Evolutionary conservation across 192 early-diverging fungal species (phyloP), one percentile per base, ranked within the genome.

Genomic region (Backusella luteola): DNA sequence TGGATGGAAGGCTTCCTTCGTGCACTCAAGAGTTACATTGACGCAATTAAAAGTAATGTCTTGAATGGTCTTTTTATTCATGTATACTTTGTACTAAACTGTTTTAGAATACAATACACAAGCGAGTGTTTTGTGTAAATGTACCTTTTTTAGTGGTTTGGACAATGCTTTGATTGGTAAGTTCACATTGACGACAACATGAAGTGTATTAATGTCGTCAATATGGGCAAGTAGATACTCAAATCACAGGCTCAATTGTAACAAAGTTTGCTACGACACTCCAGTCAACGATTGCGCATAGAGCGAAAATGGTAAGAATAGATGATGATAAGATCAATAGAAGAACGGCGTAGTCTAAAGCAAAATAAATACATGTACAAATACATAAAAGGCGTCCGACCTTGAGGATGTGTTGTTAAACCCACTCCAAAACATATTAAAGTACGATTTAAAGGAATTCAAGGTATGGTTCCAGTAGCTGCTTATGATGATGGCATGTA

Each of bases 381-480:
- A 39, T 39, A 39, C 38, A 39, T 12, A 44, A 44, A 5, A 89
- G 81, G 85, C 84, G 21, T 85, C 84, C 29, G 90, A 92, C 34
- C 76, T 94, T 6, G 83, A 85, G 34, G 91, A 93, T 39, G 76
- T 85, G 29, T 41, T 92, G 19, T 38, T 90, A 32, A 84, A 86
- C 35, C 91, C 92, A 15, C 68, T 92, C 34, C 82, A 87, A 34
- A 77, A 84, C 1, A 90, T 89, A 76, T 79, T 88, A 6, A 89
- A 88, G 72, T 89, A 83, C 11, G 91, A 93, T 35, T 73, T 91
- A 41, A 91, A 86, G 63, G 89, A 91, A 11, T 89, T 91, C 46
- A 90, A 90, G 78, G 90, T 90, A 71, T 21, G n/a, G 6, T 14
- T 78, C 34, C 23, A 34, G 21, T 34, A 66, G 26, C 32, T 52